Evolutionary conservation across 2,329 filamentous ascomycete species (phyloP), one percentile per base, ranked within the genome.

Genomic region (Aspergillus sp.): DNA sequence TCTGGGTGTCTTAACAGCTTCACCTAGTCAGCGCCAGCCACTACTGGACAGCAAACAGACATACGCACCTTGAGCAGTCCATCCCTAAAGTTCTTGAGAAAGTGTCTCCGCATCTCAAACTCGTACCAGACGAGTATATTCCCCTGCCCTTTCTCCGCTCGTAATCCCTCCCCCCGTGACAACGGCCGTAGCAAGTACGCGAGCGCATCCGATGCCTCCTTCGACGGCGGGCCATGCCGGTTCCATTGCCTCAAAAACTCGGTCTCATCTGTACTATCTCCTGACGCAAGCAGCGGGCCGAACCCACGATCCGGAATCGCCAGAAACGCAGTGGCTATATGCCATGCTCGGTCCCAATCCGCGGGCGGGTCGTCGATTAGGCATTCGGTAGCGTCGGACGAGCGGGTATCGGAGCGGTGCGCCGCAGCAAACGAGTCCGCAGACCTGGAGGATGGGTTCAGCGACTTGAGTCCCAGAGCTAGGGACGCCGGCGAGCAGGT

Each of bases 301-400:
- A 64, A 57, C 2, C 49, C 52, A 10, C 45, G 45, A 24, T 61
- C 51, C 3, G 60, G 58, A 4, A 67, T 40, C 0, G 51, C 43
- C 3, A 68, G 47, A 39, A 60, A 67, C 3, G 42, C 42, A 3
- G 59, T 66, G 12, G 60, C 61, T 4, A 44, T 47, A 35, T 54
- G 52, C 61, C 63, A 67, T 26, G 61, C 59, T 30, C 53, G 51
- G 35, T 61, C 53, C 60, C 58, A 61, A 35, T 61, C 61, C 26
- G 51, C 39, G 5, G 35, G 33, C 13, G 40, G 24, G 5, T 40
- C 35, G 10, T 43, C 36, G 1, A 15, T 24, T n/a, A n/a, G n/a
- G n/a, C n/a, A n/a, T n/a, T 39, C 28, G 31, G 34, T 19, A 33
- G 39, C 15, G 32, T 35, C 29, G 29, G 28, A 32, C 16, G 32